Evolutionary conservation across 2,329 filamentous ascomycete genomes (phyloP).

Genomic region (Intubia oerlemansii): DNA sequence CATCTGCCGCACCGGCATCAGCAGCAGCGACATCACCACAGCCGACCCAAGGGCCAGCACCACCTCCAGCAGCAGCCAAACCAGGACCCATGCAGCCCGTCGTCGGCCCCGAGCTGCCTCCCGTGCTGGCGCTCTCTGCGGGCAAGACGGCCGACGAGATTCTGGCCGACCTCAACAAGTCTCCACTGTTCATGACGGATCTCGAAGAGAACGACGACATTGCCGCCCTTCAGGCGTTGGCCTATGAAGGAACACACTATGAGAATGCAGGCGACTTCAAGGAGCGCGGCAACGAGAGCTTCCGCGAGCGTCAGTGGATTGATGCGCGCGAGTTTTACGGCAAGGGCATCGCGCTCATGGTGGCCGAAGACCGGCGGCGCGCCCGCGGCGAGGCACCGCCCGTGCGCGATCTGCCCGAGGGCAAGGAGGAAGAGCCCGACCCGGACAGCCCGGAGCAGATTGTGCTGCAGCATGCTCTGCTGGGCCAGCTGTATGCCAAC

Average conservation of each 20-base stretch:
- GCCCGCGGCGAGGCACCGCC: slow-evolving; percentile 14
- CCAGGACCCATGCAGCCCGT: slow-evolving; percentile 1
- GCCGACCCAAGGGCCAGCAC: not conserved
- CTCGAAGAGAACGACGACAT: slow-evolving; percentile 69
- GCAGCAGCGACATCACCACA: not conserved
- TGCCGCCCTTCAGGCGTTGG: slow-evolving; percentile 72
- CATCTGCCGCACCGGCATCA: not conserved
- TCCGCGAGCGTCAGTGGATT: slow-evolving; percentile 47
- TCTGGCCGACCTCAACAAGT: slow-evolving; percentile 33
- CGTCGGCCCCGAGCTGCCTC: slow-evolving; percentile 21
- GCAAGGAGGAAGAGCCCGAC: slow-evolving; percentile 9
- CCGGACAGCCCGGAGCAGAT: slow-evolving; percentile 36
- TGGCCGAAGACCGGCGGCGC: slow-evolving; percentile 36
- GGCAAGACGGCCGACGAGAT: slow-evolving; percentile 33
- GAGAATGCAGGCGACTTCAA: slow-evolving; percentile 76
- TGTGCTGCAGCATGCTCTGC: slow-evolving; percentile 35
- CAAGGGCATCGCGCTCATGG: slow-evolving; percentile 59
- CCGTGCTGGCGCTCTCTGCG: slow-evolving; percentile 17
- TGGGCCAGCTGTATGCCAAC: slow-evolving; percentile 68
- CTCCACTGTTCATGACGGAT: slow-evolving; percentile 89
- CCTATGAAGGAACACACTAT: slow-evolving; percentile 74
- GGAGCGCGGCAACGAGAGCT: slow-evolving; percentile 80
- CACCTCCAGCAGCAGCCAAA: not conserved
- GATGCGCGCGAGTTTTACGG: slow-evolving; percentile 86
- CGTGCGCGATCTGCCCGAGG: too few species aligned